A percentile compares a stretch with the other conserved stretches of the same genome.
Conservation (phyloP, 2,329 filamentous ascomycete genomes). For the Fusarium robinianum region DNA sequence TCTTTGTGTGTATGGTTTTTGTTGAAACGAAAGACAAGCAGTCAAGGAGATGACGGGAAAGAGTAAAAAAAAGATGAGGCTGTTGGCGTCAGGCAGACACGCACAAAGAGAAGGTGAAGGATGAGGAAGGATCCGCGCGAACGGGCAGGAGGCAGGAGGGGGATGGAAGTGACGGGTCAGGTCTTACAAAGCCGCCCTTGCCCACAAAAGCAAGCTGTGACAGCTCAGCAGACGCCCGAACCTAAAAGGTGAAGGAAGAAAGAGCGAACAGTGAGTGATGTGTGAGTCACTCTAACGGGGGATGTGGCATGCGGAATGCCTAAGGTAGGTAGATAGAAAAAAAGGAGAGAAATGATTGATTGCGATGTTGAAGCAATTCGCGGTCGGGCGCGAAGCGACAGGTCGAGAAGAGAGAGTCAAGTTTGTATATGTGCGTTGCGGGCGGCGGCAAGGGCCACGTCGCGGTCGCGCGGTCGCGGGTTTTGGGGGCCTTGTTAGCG, state of each 20-base stretch:
- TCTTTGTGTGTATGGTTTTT: constrained; percentile 16
- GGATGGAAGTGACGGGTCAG: constrained; percentile 10
- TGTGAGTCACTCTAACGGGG: no score
- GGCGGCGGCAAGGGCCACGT: constrained; percentile 33
- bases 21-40: constrained; percentile 10
- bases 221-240: constrained; percentile 7
- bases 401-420: constrained; percentile 13
- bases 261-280: no score
- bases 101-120: constrained; percentile 1
- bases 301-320: no score
- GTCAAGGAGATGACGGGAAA: constrained; percentile 5
- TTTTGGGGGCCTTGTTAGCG: no score
- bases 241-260: constrained; percentile 1
- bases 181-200: constrained; percentile 17
- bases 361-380: constrained; percentile 22
- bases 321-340: constrained; percentile 9
- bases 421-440: constrained; percentile 7
- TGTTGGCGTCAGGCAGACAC: constrained; percentile 11
- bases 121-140: constrained; percentile 14
- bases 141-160: no score
- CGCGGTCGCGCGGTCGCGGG: constrained; percentile 29
- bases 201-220: constrained; percentile 14
- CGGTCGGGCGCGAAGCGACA: constrained; percentile 18
- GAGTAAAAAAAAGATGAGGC: constrained; percentile 11
- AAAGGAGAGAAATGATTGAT: no score